Evolutionary conservation across 148 eudicot genomes (phyloP).

Genomic region (Rhododendron henanense): DNA sequence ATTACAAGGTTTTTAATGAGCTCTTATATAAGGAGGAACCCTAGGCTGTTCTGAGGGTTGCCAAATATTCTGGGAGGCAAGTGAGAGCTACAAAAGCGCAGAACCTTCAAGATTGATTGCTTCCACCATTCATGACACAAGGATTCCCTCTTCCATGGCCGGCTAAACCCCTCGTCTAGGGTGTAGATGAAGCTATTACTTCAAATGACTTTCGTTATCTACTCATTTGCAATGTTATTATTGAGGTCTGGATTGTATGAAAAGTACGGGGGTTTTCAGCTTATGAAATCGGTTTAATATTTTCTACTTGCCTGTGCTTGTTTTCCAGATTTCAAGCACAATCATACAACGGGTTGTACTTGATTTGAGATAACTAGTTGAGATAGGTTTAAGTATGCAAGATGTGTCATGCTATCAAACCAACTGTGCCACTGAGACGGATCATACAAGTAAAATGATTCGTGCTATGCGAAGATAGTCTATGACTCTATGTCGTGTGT

Average conservation of each 20-base stretch:
- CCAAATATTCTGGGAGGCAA: background rate
- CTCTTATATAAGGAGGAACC: background rate
- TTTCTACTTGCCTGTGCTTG: no score
- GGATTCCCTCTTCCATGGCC: background rate
- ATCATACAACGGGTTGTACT: background rate
- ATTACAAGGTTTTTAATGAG: background rate
- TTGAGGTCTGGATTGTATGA: background rate
- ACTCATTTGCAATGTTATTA: background rate
- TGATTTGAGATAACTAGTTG: no score
- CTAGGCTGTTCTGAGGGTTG: background rate
- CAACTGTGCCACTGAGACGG: no score
- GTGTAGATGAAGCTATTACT: background rate
- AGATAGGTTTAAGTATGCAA: no score
- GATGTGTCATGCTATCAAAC: no score
- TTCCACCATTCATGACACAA: background rate
- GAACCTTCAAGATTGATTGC: background rate
- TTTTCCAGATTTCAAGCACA: background rate
- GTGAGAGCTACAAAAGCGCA: background rate
- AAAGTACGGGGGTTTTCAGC: background rate
- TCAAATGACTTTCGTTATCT: background rate
- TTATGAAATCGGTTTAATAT: background rate
- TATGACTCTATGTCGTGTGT: background rate
- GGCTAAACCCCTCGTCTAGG: background rate
- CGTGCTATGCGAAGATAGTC: background rate
- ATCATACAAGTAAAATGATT: no score